phyloP scores from a whole-genome alignment of 2,329 filamentous ascomycete genomes.

The Aspergillus thermomutatus region DNA sequence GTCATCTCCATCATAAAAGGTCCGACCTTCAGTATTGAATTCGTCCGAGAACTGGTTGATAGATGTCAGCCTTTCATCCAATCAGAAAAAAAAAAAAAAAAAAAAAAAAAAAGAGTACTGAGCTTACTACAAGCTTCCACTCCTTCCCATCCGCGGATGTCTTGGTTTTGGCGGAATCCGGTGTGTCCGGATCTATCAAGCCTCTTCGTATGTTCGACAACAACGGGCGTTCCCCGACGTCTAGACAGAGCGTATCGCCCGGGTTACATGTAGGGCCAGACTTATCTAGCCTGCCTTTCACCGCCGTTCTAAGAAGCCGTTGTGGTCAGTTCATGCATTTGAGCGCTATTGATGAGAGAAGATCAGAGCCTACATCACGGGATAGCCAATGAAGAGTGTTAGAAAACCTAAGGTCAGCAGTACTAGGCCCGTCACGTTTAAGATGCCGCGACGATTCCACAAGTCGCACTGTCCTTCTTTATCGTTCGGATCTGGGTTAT shows the following conservation, averaged over 20 bases:
- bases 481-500: slow-evolving; percentile 66
- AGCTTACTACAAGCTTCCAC: slow-evolving; percentile 59
- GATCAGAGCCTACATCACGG: slow-evolving; percentile 57
- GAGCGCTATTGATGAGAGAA: background rate
- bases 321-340: slow-evolving; percentile 6
- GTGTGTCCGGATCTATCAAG: slow-evolving; percentile 67
- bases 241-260: slow-evolving; percentile 47
- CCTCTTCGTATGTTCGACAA: slow-evolving; percentile 59
- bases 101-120: background rate
- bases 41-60: slow-evolving; percentile 62
- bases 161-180: slow-evolving; percentile 54
- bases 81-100: background rate
- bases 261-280: slow-evolving; percentile 30
- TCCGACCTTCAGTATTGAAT: slow-evolving; percentile 64
- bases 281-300: slow-evolving; percentile 41
- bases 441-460: slow-evolving; percentile 60
- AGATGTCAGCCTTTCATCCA: background rate
- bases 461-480: slow-evolving; percentile 61
- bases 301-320: slow-evolving; percentile 51
- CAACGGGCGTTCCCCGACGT: slow-evolving; percentile 48
- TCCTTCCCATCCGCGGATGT: slow-evolving; percentile 58
- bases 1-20: slow-evolving; percentile 69
- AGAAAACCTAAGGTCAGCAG: slow-evolving; percentile 61
- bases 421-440: slow-evolving; percentile 62
- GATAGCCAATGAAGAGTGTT: slow-evolving; percentile 66